Evolutionary conservation across 352 stramenopile genomes (phyloP).

Genomic region (Phytopythium chamaehyphon): DNA sequence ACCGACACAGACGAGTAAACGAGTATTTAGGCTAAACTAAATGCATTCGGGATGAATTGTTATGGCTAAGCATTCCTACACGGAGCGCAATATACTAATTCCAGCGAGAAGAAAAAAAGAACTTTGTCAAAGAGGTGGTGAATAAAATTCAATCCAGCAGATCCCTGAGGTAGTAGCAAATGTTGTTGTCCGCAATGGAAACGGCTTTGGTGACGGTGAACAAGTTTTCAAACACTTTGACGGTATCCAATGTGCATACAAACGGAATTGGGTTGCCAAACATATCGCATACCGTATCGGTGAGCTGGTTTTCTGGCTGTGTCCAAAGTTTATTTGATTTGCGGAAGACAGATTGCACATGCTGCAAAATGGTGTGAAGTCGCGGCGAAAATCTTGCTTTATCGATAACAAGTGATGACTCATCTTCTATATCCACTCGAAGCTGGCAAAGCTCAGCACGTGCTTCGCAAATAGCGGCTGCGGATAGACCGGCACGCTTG

Average conservation of each 20-base stretch:
- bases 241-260: constrained; percentile 35
- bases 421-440: constrained; percentile 60
- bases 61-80: background rate
- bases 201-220: constrained; percentile 40
- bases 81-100: too few species aligned
- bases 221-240: constrained; percentile 44
- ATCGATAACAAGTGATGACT: constrained; percentile 53
- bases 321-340: background rate
- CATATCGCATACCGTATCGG: constrained; percentile 20
- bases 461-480: constrained; percentile 22
- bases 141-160: constrained; percentile 47
- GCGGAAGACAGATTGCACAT: constrained; percentile 42
- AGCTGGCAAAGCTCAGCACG: constrained; percentile 34
- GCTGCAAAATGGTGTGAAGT: constrained; percentile 22
- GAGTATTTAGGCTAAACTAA: too few species aligned
- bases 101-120: too few species aligned
- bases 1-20: constrained; percentile 51
- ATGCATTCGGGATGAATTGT: background rate
- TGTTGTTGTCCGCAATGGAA: constrained; percentile 37
- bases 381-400: constrained; percentile 20
- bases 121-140: too few species aligned
- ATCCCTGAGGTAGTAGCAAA: constrained; percentile 75
- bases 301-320: background rate
- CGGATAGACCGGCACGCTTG: constrained; percentile 30
- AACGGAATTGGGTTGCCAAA: constrained; percentile 49